Evolutionary conservation across 805 yeast species (phyloP).

Genomic region (Candida quercuum): DNA sequence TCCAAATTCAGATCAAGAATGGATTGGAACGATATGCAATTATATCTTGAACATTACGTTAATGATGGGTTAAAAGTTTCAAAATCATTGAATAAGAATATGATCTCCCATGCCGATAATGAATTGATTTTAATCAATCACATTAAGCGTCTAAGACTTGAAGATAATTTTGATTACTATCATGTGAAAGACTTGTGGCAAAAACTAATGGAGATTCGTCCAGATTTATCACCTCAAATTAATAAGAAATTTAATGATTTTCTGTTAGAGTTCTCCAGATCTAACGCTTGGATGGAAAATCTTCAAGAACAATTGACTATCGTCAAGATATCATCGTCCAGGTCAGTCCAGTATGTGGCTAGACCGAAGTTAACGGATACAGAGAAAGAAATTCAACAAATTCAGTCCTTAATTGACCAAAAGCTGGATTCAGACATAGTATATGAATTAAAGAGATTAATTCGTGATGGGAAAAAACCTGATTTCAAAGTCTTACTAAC

Average conservation of each 20-base stretch:
- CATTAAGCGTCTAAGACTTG: not conserved
- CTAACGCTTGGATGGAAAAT: not conserved
- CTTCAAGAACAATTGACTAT: not conserved
- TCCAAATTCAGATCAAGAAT: slow-evolving; percentile 5
- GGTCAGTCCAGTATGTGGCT: not conserved
- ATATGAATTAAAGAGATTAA: slow-evolving; percentile 2
- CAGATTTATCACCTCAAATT: slow-evolving; percentile 1
- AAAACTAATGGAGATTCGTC: slow-evolving; percentile 1
- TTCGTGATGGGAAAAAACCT: slow-evolving; percentile 19
- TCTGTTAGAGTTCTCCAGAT: not conserved
- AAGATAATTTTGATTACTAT: slow-evolving; percentile 2
- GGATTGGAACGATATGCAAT: slow-evolving; percentile 7
- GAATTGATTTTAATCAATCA: not conserved
- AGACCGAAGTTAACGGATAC: not conserved
- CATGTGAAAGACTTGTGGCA: slow-evolving; percentile 7
- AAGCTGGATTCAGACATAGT: slow-evolving; percentile 1
- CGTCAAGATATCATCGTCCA: not conserved
- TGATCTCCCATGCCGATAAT: slow-evolving; percentile 4
- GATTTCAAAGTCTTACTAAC: slow-evolving; percentile 5
- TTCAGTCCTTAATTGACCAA: not conserved
- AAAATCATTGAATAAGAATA: slow-evolving; percentile 1
- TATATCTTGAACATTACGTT: slow-evolving; percentile 7
- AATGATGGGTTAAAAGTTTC: slow-evolving; percentile 5
- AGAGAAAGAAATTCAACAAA: not conserved
- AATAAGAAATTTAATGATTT: not conserved